Evolutionary conservation across 176 grass and related monocot genomes (phyloP), one percentile per base, ranked within the genome.

Genomic region (Triticum turgidum): DNA sequence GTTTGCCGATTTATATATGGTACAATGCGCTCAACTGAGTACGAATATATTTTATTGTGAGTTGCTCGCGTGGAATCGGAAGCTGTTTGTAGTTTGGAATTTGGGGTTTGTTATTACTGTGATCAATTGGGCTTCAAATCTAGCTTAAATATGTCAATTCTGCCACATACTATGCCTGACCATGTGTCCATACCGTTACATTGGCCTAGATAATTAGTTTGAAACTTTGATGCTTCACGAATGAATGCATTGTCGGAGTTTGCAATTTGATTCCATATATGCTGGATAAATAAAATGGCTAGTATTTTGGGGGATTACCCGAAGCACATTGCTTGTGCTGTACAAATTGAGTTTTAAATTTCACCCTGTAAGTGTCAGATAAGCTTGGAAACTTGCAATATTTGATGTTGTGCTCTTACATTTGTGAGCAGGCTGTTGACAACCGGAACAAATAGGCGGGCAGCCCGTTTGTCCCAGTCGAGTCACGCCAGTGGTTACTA

Each of bases 371-470:
- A 83, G 33, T 83, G 12, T 6, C 6, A 62, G 11, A 47, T 61
- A 69, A 77, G 9, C 52, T 77, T 44, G 38, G 51, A 77, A 85
- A 54, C 29, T 22, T 39, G n/a, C 47, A 62, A 25, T 39, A 72
- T 39, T 78, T 72, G n/a, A 77, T 82, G 56, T 83, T 15, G 81
- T 69, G 27, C 41, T 71, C 30, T 56, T 37, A 56, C 47, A 33
- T 69, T 32, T 30, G 63, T 88, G 81, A 91, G 84, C 91, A 98
- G 96, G 91, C 78, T 89, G 61, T 82, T 91, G 88, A 67, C 88
- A 6, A 22, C 85, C 3, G 80, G 90, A 80, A 86, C 92, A 71
- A 98, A 98, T 56, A 87, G 84, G 73, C 88, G 75, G 56, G 69
- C 86, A 38, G 51, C 88, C 5, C 80, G 62, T 63, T 68, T 94